These are phyloP conservation scores for Capsicum rhomboideum DNA, from an alignment of 257 asterid species.

Conservation along the genomic window DNA sequence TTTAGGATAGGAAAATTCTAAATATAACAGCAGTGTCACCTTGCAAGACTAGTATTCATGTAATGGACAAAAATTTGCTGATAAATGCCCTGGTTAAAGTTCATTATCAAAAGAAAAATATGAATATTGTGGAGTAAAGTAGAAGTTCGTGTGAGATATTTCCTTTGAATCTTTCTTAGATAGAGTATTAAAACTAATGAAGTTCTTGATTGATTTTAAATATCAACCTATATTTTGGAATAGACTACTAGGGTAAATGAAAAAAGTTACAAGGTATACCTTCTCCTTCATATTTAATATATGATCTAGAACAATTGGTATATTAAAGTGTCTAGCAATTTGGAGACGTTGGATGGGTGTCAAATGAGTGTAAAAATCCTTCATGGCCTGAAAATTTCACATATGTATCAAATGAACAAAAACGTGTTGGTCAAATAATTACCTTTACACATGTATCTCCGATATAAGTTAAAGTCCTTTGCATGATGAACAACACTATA, in stretches of 20 bases:
- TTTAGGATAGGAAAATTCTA: background rate
- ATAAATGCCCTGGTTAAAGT: conserved; percentile 84
- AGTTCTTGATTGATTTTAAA: too few relatives aligned
- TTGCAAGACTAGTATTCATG: background rate
- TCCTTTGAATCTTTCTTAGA: too few relatives aligned
- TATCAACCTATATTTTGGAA: too few relatives aligned
- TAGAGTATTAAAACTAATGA: too few relatives aligned
- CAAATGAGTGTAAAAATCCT: conserved; percentile 66
- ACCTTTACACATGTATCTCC: background rate
- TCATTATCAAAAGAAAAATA: conserved; percentile 55
- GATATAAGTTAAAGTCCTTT: background rate
- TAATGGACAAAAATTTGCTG: background rate
- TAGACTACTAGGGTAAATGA: too few relatives aligned
- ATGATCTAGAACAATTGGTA: conserved; percentile 90
- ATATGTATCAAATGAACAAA: background rate
- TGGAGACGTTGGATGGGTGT: conserved; percentile 73
- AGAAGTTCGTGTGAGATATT: too few relatives aligned
- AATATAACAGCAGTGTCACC: background rate
- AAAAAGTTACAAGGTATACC: too few relatives aligned
- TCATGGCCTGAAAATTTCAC: conserved; percentile 54
- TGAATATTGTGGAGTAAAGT: background rate
- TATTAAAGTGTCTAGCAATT: conserved; percentile 77
- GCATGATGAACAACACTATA: background rate
- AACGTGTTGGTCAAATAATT: conserved; percentile 2
- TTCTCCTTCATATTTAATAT: conserved; percentile 68